Conservation (phyloP, 2,329 filamentous ascomycete genomes). For the Neofusicoccum kwambonambiense region DNA sequence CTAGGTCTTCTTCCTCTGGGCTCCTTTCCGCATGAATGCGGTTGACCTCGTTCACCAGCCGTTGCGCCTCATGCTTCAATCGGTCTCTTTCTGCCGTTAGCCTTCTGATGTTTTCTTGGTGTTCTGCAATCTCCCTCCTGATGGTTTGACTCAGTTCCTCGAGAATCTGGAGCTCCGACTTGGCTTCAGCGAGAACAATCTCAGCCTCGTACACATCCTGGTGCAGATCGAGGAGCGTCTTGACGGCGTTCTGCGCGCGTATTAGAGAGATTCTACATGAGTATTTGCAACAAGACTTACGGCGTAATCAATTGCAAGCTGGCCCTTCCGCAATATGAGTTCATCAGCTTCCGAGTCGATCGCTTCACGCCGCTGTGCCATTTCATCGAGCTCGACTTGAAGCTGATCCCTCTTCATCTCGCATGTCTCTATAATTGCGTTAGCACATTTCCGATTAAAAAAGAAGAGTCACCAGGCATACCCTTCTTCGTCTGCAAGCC, state of each 20-base stretch:
- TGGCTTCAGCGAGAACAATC: slow-evolving; percentile 72
- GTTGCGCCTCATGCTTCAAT: slow-evolving; percentile 31
- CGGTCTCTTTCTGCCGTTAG: slow-evolving; percentile 43
- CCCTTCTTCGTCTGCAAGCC: slow-evolving; percentile 70
- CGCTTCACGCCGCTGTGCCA: background rate
- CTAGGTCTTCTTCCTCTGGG: slow-evolving; percentile 26
- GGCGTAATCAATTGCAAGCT: slow-evolving; percentile 51
- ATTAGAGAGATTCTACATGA: background rate
- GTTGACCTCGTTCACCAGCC: slow-evolving; percentile 26
- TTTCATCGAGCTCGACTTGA: slow-evolving; percentile 8
- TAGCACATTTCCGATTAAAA: background rate
- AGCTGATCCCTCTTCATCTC: slow-evolving; percentile 19
- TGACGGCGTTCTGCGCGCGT: slow-evolving; percentile 55
- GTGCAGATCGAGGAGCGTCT: slow-evolving; percentile 61
- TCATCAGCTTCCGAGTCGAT: slow-evolving; percentile 23
- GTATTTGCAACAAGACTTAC: slow-evolving; percentile 37
- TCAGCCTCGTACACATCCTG: slow-evolving; percentile 67
- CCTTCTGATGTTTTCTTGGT: slow-evolving; percentile 43
- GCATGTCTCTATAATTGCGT: background rate
- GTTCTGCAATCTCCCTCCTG: slow-evolving; percentile 49
- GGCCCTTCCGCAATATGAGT: slow-evolving; percentile 28
- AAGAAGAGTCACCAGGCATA: slow-evolving; percentile 40
- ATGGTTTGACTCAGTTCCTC: slow-evolving; percentile 64
- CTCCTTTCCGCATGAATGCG: slow-evolving; percentile 28
- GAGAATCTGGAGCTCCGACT: slow-evolving; percentile 75